Percentiles rank a stretch among this genome's conserved stretches.
These are phyloP conservation scores for Kuraishia hungarica DNA, from an alignment of 805 yeast species.

Conservation along the genomic window DNA sequence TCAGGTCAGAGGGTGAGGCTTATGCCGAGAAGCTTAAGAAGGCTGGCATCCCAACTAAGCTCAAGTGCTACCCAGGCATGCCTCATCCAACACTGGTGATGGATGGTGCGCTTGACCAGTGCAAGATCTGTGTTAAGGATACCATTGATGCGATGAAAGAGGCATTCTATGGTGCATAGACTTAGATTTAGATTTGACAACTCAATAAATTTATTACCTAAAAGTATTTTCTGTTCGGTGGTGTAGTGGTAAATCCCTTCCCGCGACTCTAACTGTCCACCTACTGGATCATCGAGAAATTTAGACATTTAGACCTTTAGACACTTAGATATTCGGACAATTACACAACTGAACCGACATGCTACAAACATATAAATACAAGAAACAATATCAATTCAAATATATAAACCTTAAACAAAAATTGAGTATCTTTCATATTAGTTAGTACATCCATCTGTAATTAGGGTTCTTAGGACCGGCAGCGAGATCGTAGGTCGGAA, in stretches of 20 bases:
- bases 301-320: too few relatives aligned
- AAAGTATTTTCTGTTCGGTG: too few relatives aligned
- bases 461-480: conserved; percentile 37
- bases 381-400: not conserved
- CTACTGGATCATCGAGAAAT: too few relatives aligned
- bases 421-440: conserved; percentile 5
- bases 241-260: too few relatives aligned
- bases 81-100: conserved; percentile 44
- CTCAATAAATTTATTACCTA: not conserved
- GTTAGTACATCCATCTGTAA: conserved; percentile 37
- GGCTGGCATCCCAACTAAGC: conserved; percentile 26
- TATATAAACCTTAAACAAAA: not conserved
- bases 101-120: conserved; percentile 29
- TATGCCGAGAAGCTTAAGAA: conserved; percentile 24
- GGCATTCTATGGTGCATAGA: conserved; percentile 16
- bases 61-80: conserved; percentile 29
- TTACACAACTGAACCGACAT: too few relatives aligned
- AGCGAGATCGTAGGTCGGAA: conserved; percentile 31
- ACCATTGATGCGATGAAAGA: conserved; percentile 20
- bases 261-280: too few relatives aligned
- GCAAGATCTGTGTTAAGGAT: conserved; percentile 24
- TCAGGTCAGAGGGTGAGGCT: conserved; percentile 29
- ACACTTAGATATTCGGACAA: too few relatives aligned
- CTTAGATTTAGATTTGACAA: too few relatives aligned
- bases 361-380: too few relatives aligned